Conservation (phyloP, 345 rosid species). For the Heritiera littoralis region DNA sequence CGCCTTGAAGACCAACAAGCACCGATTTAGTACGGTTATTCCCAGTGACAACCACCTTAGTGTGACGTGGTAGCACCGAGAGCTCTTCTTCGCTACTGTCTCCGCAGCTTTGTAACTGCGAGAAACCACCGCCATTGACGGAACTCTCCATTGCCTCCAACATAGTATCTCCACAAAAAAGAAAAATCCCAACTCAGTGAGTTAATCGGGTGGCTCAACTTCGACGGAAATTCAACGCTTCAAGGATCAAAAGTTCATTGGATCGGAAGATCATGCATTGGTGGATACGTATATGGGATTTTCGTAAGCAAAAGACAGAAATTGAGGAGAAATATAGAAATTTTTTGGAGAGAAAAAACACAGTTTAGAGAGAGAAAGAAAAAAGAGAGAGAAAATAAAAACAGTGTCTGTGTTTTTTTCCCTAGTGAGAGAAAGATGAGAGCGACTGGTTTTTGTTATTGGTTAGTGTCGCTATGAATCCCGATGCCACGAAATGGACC, state of each 20-base stretch:
- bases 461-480: slow-evolving; percentile 47
- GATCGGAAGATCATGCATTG: slow-evolving; percentile 63
- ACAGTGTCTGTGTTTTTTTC: slow-evolving; percentile 31
- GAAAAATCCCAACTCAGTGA: slow-evolving; percentile 10
- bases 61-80: slow-evolving; percentile 88
- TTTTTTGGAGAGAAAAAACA: slow-evolving; percentile 49
- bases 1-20: slow-evolving; percentile 93
- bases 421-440: slow-evolving; percentile 30
- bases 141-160: slow-evolving; percentile 70
- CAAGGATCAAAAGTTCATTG: slow-evolving; percentile 27
- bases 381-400: slow-evolving; percentile 32
- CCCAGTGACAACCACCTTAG: slow-evolving; percentile 93
- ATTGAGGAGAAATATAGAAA: slow-evolving; percentile 35
- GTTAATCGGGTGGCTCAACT: background rate
- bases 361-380: slow-evolving; percentile 33
- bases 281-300: slow-evolving; percentile 34
- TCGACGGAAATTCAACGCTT: slow-evolving; percentile 23
- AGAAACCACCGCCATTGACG: slow-evolving; percentile 69
- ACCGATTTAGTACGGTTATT: slow-evolving; percentile 98
- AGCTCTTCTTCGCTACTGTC: slow-evolving; percentile 92
- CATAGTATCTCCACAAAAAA: slow-evolving; percentile 40
- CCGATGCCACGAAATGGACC: slow-evolving; percentile 44
- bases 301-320: slow-evolving; percentile 28
- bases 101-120: slow-evolving; percentile 76
- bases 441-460: slow-evolving; percentile 48